A percentile compares a stretch with the other conserved stretches of the same genome.
Evolutionary conservation across 2,329 filamentous ascomycete species (phyloP).

Genomic region (Colletotrichum abscissum): DNA sequence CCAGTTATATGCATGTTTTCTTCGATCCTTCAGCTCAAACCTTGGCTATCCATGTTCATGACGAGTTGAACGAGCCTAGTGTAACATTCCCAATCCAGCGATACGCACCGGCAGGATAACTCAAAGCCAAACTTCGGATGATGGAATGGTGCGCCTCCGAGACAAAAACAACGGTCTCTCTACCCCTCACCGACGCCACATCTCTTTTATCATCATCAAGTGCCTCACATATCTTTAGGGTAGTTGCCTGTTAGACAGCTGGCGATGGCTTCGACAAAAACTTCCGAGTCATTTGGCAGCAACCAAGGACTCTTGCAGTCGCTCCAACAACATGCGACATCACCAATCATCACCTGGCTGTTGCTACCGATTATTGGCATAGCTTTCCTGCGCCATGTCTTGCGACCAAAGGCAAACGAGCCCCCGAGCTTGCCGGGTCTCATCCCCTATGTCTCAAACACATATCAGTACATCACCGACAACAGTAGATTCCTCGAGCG

Average conservation of each 20-base stretch:
- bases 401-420: background rate
- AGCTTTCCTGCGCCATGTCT: background rate
- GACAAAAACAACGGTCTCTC: background rate
- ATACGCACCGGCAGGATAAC: background rate
- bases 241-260: background rate
- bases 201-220: background rate
- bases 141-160: background rate
- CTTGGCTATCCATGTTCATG: background rate
- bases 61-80: background rate
- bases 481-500: slow-evolving; percentile 33
- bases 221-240: background rate
- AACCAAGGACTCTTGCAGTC: background rate
- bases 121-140: background rate
- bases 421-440: background rate
- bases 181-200: background rate
- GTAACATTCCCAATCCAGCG: background rate
- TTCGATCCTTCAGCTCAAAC: no score
- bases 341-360: background rate
- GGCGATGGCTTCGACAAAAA: background rate
- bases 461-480: slow-evolving; percentile 33
- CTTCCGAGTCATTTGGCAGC: background rate
- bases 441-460: slow-evolving; percentile 35
- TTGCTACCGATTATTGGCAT: background rate
- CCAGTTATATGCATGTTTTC: no score
- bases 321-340: background rate